Percentiles rank a stretch among this genome's conserved stretches.
Conservation (phyloP, 345 rosid species). For the Ceriops decandra region DNA sequence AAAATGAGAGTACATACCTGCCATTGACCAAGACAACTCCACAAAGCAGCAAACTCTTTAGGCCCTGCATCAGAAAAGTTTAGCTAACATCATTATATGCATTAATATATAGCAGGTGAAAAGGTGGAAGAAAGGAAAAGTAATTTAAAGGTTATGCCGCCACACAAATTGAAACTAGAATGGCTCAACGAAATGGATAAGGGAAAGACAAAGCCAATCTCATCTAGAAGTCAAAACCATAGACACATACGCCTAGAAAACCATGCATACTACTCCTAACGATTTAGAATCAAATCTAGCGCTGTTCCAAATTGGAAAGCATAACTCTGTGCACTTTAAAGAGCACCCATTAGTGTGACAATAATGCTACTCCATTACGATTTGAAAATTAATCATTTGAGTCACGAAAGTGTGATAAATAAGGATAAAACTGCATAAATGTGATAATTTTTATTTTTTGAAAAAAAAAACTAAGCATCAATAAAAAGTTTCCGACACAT, state of each 20-base stretch:
- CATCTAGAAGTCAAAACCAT: not conserved
- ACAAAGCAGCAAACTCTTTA: slow-evolving; percentile 53
- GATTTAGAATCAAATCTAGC: not conserved
- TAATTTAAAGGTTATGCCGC: not conserved
- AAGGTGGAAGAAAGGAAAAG: not conserved
- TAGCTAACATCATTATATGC: not conserved
- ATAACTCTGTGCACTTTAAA: too few species aligned
- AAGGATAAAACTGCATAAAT: too few species aligned
- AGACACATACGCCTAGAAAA: not conserved
- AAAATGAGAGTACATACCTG: slow-evolving; percentile 40
- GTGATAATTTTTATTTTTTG: too few species aligned
- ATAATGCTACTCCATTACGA: too few species aligned
- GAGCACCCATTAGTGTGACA: too few species aligned
- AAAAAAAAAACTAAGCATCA: too few species aligned
- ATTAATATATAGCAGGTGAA: not conserved
- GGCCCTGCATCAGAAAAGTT: slow-evolving; percentile 40
- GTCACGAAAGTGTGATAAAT: too few species aligned
- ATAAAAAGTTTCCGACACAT: too few species aligned
- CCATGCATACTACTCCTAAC: not conserved
- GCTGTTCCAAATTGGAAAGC: not conserved
- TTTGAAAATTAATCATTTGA: too few species aligned
- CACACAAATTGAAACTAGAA: not conserved
- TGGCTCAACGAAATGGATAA: not conserved
- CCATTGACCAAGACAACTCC: slow-evolving; percentile 70
- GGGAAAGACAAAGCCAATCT: not conserved